Conservation (phyloP, 345 rosid genomes). For the Angophora floribunda region DNA sequence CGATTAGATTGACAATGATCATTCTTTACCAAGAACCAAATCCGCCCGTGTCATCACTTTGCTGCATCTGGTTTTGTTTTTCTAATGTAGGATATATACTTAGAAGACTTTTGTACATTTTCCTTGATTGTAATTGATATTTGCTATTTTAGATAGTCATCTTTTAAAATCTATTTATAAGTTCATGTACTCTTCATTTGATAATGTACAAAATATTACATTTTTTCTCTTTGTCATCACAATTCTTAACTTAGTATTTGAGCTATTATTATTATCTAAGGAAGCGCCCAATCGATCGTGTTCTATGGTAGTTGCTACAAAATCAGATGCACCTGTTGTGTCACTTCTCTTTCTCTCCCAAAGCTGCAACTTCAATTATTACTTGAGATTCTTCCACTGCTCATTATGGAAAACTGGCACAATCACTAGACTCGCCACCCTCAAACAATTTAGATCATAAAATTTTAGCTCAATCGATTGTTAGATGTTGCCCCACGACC, state of each 20-base stretch:
- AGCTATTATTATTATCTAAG: neutral
- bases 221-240: neutral
- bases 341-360: neutral
- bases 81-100: neutral
- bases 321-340: fast-evolving
- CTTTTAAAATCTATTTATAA: neutral
- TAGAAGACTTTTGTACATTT: neutral
- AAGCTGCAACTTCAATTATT: too few species aligned
- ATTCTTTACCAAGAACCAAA: neutral
- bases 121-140: neutral
- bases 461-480: neutral
- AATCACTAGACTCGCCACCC: neutral
- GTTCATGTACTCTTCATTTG: neutral
- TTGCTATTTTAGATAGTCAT: neutral
- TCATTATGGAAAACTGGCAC: neutral
- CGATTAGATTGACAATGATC: neutral
- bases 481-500: neutral
- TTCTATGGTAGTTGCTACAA: too few species aligned
- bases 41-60: neutral
- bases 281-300: too few species aligned
- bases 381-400: neutral
- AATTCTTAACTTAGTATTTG: neutral
- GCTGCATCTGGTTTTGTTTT: neutral
- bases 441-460: too few species aligned
- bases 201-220: neutral